Evolutionary conservation across 768 basidiomycete species (phyloP).

Genomic region (Podaxis sp.): DNA sequence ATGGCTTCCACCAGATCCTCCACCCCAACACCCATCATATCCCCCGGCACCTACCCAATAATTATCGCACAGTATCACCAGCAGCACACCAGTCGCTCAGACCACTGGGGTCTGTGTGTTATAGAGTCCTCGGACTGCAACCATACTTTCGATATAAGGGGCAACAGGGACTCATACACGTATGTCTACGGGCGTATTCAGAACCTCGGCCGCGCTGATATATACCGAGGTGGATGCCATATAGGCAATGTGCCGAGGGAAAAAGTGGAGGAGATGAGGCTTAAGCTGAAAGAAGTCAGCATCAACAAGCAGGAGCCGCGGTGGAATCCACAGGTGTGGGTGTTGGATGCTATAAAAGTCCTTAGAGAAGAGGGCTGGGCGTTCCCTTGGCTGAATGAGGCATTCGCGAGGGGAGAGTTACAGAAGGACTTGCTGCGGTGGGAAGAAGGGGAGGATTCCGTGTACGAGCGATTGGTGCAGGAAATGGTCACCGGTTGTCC

Average conservation of each 20-base stretch:
- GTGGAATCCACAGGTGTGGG: conserved; percentile 18
- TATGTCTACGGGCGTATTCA: conserved; percentile 10
- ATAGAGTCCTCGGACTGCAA: conserved; percentile 10
- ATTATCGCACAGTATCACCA: conserved; percentile 16
- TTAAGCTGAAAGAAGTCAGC: conserved; percentile 6
- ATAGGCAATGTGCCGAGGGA: conserved; percentile 16
- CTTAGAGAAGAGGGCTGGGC: conserved; percentile 14
- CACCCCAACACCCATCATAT: background rate
- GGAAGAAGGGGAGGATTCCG: conserved; percentile 14
- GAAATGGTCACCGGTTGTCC: conserved; percentile 1
- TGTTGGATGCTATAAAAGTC: conserved; percentile 12
- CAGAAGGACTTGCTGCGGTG: conserved; percentile 15
- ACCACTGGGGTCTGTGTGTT: conserved; percentile 15
- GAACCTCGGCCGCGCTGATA: conserved; percentile 8
- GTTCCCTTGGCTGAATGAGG: conserved; percentile 11
- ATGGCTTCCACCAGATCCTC: conserved; percentile 1
- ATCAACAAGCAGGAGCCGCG: conserved; percentile 14
- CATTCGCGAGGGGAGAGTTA: conserved; percentile 10
- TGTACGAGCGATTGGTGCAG: conserved; percentile 14
- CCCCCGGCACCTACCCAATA: conserved; percentile 11
- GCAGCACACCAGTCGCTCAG: background rate
- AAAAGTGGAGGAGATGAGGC: conserved; percentile 6
- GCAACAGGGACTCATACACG: conserved; percentile 14
- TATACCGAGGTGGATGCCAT: conserved; percentile 18
- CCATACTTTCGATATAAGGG: conserved; percentile 15